Evolutionary conservation across 306 rosid genomes (phyloP).

Genomic region (Inga laurina): DNA sequence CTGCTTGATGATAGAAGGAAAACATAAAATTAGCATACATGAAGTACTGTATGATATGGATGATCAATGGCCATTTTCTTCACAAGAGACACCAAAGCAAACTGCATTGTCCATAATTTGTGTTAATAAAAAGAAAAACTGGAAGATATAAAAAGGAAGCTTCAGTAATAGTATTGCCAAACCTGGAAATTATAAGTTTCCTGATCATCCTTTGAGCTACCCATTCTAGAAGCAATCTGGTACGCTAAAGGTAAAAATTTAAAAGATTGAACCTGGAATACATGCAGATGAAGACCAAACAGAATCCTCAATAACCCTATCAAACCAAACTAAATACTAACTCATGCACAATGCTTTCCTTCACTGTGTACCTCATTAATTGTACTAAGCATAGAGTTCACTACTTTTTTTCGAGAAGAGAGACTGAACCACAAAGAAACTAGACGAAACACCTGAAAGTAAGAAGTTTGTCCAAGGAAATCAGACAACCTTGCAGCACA

Average conservation of each 20-base stretch:
- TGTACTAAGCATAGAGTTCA: slow-evolving; percentile 71
- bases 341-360: background rate
- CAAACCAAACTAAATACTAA: background rate
- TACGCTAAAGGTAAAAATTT: slow-evolving; percentile 85
- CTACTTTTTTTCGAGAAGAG: slow-evolving; percentile 62
- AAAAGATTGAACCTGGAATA: slow-evolving; percentile 83
- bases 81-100: slow-evolving; percentile 88
- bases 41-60: slow-evolving; percentile 94
- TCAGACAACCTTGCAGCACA: slow-evolving; percentile 5
- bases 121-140: slow-evolving; percentile 9
- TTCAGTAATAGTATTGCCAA: slow-evolving; percentile 24
- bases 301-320: slow-evolving; percentile 13
- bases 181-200: slow-evolving; percentile 88
- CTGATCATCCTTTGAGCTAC: slow-evolving; percentile 74
- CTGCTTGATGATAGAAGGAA: slow-evolving; percentile 23
- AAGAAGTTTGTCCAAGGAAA: slow-evolving; percentile 30
- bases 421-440: slow-evolving; percentile 90
- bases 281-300: slow-evolving; percentile 27
- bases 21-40: slow-evolving; percentile 48
- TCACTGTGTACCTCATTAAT: slow-evolving; percentile 62
- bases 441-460: slow-evolving; percentile 82
- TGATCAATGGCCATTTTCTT: slow-evolving; percentile 96
- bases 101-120: slow-evolving; percentile 55
- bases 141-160: slow-evolving; percentile 15
- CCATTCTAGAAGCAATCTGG: slow-evolving; percentile 99